These are phyloP conservation scores for Zygotorulaspora mrakii DNA, from an alignment of 1,139 yeast genomes.

Conservation along the genomic window DNA sequence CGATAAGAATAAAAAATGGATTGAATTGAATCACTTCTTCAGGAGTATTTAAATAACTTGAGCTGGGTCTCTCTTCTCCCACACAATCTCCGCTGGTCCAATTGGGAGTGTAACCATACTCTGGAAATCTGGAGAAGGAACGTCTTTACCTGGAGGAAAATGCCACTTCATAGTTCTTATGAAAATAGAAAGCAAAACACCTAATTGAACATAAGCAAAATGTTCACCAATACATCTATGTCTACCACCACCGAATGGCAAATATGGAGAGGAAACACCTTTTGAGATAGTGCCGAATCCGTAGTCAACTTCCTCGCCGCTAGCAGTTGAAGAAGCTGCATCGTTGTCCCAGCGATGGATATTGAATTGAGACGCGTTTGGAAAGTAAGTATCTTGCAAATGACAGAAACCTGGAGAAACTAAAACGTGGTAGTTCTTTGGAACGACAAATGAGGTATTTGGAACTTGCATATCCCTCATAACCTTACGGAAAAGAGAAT, in stretches of 20 bases:
- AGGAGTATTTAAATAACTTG: constrained; percentile 18
- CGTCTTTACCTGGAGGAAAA: constrained; percentile 49
- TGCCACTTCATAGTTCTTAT: constrained; percentile 78
- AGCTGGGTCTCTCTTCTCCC: constrained; percentile 57
- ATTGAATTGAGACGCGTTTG: constrained; percentile 62
- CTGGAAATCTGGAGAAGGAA: constrained; percentile 80
- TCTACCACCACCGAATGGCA: constrained; percentile 99
- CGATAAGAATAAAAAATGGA: no score
- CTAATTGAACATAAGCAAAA: constrained; percentile 92
- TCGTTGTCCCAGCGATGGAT: constrained; percentile 86
- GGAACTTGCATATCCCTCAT: constrained; percentile 76
- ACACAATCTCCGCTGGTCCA: constrained; percentile 71
- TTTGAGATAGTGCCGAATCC: constrained; percentile 95
- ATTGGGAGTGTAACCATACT: constrained; percentile 92
- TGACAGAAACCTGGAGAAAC: constrained; percentile 93
- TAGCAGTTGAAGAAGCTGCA: constrained; percentile 39
- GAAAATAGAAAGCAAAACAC: constrained; percentile 73
- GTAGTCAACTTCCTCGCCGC: constrained; percentile 67
- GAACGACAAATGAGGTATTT: constrained; percentile 74
- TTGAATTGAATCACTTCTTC: no score
- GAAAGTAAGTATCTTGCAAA: constrained; percentile 73
- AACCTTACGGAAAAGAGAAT: constrained; percentile 92
- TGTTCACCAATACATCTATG: constrained; percentile 99
- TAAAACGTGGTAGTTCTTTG: constrained; percentile 82
- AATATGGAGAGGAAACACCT: constrained; percentile 92